Percentiles rank a stretch among this genome's conserved stretches.
These are phyloP conservation scores for Solanum okadae DNA, from an alignment of 257 asterid species.

Conservation along the genomic window DNA sequence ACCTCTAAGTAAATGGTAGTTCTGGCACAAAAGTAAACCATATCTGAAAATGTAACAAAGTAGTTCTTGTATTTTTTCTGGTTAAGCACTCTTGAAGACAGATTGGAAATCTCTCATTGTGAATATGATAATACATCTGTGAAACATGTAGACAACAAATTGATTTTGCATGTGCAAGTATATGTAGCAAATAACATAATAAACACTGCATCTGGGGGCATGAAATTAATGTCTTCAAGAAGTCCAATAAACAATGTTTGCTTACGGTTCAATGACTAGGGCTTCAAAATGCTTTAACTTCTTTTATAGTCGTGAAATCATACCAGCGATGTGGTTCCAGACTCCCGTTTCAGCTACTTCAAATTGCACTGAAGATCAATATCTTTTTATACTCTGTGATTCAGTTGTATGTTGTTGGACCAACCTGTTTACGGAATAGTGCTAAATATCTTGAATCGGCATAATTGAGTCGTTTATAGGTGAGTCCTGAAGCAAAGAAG, in stretches of 20 bases:
- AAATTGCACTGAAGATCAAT: neutral
- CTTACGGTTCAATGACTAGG: neutral
- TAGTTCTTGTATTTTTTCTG: neutral
- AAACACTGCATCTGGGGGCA: neutral
- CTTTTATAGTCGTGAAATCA: neutral
- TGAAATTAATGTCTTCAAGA: neutral
- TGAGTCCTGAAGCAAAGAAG: constrained; percentile 66
- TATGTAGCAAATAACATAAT: neutral
- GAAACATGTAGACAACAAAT: neutral
- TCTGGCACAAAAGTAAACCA: neutral
- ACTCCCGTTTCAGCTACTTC: neutral
- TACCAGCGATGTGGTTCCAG: neutral
- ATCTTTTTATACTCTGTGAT: neutral
- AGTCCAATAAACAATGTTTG: neutral
- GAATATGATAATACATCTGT: neutral
- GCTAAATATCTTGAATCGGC: neutral
- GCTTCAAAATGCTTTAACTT: neutral
- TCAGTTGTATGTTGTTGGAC: neutral
- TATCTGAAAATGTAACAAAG: neutral
- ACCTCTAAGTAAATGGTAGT: neutral
- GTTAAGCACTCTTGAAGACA: neutral
- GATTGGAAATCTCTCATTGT: too few relatives aligned
- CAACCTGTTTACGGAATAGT: neutral
- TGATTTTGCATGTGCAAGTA: neutral
- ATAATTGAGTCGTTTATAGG: constrained; percentile 27